These are phyloP conservation scores for Aspergillus aculeatus DNA, from an alignment of 2,329 filamentous ascomycete genomes.

Conservation along the genomic window DNA sequence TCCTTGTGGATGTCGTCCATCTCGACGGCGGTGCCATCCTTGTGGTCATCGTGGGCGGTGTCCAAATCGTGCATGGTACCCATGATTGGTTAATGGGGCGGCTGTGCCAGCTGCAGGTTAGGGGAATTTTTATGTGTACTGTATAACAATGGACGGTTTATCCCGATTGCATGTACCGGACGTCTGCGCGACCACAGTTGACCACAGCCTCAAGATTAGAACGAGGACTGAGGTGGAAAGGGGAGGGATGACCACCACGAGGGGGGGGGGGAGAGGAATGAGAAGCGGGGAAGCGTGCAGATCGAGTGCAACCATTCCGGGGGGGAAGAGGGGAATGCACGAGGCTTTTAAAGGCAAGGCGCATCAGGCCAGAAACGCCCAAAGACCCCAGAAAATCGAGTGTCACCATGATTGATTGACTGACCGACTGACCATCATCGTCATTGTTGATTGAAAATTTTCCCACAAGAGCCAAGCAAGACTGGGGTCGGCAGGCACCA, in stretches of 20 bases:
- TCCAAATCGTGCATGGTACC: constrained; percentile 27
- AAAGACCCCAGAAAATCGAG: too few relatives aligned
- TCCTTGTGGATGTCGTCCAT: constrained; percentile 28
- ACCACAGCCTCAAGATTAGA: neutral
- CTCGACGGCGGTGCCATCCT: constrained; percentile 25
- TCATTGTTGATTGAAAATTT: neutral
- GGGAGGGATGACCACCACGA: constrained; percentile 4
- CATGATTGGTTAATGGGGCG: constrained; percentile 8
- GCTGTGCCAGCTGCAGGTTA: neutral
- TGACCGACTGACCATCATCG: neutral
- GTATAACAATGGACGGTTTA: neutral
- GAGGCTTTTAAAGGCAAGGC: constrained; percentile 21
- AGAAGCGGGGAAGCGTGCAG: constrained; percentile 6
- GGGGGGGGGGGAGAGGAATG: neutral
- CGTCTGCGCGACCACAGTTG: neutral
- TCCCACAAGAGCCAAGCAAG: neutral
- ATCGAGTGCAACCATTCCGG: neutral
- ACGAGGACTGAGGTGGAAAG: neutral
- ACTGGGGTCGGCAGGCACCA: neutral
- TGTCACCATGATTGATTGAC: neutral
- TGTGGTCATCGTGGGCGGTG: constrained; percentile 23
- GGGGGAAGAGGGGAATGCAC: constrained; percentile 5
- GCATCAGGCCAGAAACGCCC: neutral
- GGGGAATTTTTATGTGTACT: neutral
- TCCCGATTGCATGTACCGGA: neutral